Conservation (phyloP, 169 alveolate species). For the Cryptosporidium muris region DNA sequence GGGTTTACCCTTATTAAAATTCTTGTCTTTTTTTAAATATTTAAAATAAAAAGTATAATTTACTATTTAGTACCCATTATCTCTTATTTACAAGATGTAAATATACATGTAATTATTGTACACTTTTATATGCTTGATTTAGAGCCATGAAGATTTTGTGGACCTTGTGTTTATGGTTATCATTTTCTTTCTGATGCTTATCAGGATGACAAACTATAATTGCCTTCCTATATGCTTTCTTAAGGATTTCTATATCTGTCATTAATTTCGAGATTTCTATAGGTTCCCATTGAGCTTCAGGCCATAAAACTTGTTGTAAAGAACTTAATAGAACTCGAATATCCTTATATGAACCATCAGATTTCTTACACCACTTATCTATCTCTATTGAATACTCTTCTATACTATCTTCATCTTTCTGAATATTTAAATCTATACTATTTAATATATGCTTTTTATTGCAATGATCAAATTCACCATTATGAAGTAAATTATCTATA, state of each 20-base stretch:
- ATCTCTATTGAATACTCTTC: constrained; percentile 74
- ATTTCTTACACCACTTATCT: constrained; percentile 77
- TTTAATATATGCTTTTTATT: no score
- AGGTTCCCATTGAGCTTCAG: constrained; percentile 82
- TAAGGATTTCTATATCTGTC: constrained; percentile 78
- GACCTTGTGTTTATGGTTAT: constrained; percentile 69
- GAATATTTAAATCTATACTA: no score
- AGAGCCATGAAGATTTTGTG: constrained; percentile 76
- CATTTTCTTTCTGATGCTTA: constrained; percentile 64
- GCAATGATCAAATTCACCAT: no score
- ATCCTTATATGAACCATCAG: constrained; percentile 80
- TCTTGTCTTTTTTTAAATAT: neutral
- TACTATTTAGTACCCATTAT: neutral
- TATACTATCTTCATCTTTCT: neutral
- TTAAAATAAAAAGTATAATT: neutral
- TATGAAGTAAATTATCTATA: no score
- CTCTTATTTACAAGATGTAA: neutral
- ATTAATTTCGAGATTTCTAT: constrained; percentile 82
- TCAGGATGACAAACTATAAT: constrained; percentile 83
- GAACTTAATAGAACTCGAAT: constrained; percentile 85
- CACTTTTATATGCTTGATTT: constrained; percentile 73
- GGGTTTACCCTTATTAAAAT: no score
- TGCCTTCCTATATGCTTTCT: constrained; percentile 82
- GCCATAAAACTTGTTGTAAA: constrained; percentile 84
- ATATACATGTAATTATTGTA: neutral